These are phyloP conservation scores for Monosporozyma unispora DNA, from an alignment of 805 yeast genomes.

Conservation along the genomic window DNA sequence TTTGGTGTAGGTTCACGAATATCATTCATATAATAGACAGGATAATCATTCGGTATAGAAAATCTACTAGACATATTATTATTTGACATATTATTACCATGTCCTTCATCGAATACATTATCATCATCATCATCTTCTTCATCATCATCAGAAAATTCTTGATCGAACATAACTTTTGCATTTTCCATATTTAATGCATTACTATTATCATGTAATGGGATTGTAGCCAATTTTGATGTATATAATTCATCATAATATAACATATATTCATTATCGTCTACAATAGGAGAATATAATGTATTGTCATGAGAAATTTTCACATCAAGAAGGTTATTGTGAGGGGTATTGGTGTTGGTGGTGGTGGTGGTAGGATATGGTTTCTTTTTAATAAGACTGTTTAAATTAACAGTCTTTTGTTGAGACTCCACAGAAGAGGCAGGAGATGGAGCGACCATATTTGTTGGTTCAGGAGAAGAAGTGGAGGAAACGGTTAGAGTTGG, in stretches of 20 bases:
- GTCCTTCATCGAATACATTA: conserved; percentile 6
- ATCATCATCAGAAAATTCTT: conserved; percentile 25
- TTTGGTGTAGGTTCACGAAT: background rate
- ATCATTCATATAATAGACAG: background rate
- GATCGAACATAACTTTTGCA: conserved; percentile 25
- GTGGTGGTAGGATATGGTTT: background rate
- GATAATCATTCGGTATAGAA: background rate
- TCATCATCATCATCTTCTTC: conserved; percentile 9
- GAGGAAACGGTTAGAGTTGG: conserved; percentile 30
- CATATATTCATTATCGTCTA: conserved; percentile 1
- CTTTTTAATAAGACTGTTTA: conserved; percentile 17
- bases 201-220: conserved; percentile 13
- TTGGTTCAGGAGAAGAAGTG: conserved; percentile 6
- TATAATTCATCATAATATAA: conserved; percentile 1
- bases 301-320: conserved; percentile 3
- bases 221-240: background rate
- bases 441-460: background rate
- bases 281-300: background rate
- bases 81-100: background rate
- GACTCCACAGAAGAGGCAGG: conserved; percentile 11
- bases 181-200: conserved; percentile 21
- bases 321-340: background rate
- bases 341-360: background rate
- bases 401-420: conserved; percentile 17
- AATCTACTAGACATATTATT: too few species aligned